phyloP scores from a whole-genome alignment of 768 basidiomycete species.

The Cystofilobasidium macerans region DNA sequence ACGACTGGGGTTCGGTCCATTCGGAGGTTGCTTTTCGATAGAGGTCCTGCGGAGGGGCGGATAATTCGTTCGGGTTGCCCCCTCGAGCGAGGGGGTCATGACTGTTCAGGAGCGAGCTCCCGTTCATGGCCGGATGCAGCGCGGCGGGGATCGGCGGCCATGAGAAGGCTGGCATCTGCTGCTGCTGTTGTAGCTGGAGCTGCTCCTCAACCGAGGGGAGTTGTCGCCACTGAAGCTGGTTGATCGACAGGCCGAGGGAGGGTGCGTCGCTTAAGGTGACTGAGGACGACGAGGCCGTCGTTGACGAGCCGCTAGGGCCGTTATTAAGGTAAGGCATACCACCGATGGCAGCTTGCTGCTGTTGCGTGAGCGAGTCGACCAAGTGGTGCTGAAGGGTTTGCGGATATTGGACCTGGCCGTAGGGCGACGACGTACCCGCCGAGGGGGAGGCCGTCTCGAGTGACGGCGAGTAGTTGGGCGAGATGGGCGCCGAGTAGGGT shows the following conservation, averaged over 20 bases:
- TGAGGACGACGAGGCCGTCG: not conserved
- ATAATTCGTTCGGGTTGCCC: not conserved
- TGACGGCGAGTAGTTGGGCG: not conserved
- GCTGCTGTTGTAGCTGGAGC: not conserved
- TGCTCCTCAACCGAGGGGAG: not conserved
- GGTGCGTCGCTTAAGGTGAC: not conserved
- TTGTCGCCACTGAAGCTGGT: not conserved
- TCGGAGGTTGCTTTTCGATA: not conserved
- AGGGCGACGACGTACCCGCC: too few relatives aligned
- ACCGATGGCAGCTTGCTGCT: too few relatives aligned
- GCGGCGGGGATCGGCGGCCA: not conserved
- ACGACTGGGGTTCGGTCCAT: not conserved
- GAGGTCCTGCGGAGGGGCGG: not conserved
- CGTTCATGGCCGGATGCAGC: not conserved
- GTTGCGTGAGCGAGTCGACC: too few relatives aligned
- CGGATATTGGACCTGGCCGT: too few relatives aligned
- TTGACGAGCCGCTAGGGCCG: not conserved
- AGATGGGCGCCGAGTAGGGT: not conserved
- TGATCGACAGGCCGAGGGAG: not conserved
- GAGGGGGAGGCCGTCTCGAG: too few relatives aligned
- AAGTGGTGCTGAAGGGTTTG: too few relatives aligned
- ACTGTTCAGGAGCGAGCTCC: too few relatives aligned
- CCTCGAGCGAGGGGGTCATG: not conserved
- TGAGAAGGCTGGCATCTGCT: not conserved
- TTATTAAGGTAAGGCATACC: too few relatives aligned